Conservation (phyloP, 805 yeast genomes). For the Kluyveromyces wickerhamii region DNA sequence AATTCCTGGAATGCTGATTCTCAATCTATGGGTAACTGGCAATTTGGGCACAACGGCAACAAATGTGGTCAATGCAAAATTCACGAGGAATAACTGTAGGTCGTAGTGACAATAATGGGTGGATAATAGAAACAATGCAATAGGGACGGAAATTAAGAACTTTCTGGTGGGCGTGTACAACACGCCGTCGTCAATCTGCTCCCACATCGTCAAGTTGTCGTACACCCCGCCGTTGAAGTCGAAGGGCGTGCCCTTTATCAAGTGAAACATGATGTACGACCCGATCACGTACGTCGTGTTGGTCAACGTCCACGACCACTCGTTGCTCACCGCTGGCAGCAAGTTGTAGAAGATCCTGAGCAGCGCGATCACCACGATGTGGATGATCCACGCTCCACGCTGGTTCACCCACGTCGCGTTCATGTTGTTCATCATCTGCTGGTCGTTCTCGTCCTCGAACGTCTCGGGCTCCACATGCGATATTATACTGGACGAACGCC, state of each 20-base stretch:
- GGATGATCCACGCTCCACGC: conserved; percentile 95
- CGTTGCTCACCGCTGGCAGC: conserved; percentile 71
- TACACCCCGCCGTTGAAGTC: conserved; percentile 96
- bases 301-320: conserved; percentile 90
- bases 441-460: conserved; percentile 86
- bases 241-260: conserved; percentile 94
- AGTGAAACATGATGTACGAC: conserved; percentile 91
- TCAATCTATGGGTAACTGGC: conserved; percentile 71
- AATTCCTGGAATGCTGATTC: conserved; percentile 51
- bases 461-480: conserved; percentile 93
- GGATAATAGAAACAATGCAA: conserved; percentile 71
- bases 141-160: conserved; percentile 88
- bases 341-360: conserved; percentile 72
- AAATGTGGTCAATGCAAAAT: conserved; percentile 65
- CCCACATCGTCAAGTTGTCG: conserved; percentile 97
- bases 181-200: conserved; percentile 89
- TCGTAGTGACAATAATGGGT: conserved; percentile 90
- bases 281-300: conserved; percentile 87
- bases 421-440: conserved; percentile 76
- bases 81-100: conserved; percentile 65
- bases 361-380: conserved; percentile 69
- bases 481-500: conserved; percentile 83
- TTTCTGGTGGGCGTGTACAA: conserved; percentile 96
- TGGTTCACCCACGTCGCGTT: conserved; percentile 95
- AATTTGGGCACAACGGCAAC: conserved; percentile 88